Evolutionary conservation across 108 stramenopile genomes (phyloP).

Genomic region (Pseudonitzschia pungens): DNA sequence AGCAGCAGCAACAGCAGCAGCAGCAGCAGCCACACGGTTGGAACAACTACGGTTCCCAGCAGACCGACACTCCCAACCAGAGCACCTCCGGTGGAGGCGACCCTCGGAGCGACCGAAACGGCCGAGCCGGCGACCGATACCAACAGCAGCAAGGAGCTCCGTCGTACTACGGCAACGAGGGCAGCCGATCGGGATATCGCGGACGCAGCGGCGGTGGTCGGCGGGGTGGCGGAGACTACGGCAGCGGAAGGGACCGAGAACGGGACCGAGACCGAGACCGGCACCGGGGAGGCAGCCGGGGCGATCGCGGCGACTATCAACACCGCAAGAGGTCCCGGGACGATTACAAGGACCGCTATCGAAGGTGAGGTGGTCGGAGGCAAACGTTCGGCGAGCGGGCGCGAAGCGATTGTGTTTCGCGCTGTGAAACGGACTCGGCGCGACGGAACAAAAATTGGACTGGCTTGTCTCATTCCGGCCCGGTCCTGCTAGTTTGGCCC

Average conservation of each 20-base stretch:
- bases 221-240: conserved; percentile 17
- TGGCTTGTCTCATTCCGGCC: no score
- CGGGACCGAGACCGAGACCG: conserved; percentile 24
- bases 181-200: conserved; percentile 22
- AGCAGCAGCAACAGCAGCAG: conserved; percentile 34
- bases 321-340: conserved; percentile 38
- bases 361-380: neutral
- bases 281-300: conserved; percentile 18
- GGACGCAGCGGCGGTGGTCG: conserved; percentile 31
- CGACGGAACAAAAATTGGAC: no score
- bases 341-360: conserved; percentile 25
- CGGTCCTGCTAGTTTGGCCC: no score
- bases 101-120: conserved; percentile 5
- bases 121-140: conserved; percentile 17
- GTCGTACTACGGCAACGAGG: conserved; percentile 1
- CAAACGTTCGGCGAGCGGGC: no score
- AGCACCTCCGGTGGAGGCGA: neutral
- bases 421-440: no score
- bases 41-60: conserved; percentile 1
- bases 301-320: conserved; percentile 17
- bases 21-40: conserved; percentile 19
- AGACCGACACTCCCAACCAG: neutral
- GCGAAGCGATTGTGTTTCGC: no score
- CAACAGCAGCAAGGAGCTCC: neutral
- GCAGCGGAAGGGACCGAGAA: conserved; percentile 18